Evolutionary conservation across 345 rosid genomes (phyloP).

Genomic region (Geranium rotundifolium): DNA sequence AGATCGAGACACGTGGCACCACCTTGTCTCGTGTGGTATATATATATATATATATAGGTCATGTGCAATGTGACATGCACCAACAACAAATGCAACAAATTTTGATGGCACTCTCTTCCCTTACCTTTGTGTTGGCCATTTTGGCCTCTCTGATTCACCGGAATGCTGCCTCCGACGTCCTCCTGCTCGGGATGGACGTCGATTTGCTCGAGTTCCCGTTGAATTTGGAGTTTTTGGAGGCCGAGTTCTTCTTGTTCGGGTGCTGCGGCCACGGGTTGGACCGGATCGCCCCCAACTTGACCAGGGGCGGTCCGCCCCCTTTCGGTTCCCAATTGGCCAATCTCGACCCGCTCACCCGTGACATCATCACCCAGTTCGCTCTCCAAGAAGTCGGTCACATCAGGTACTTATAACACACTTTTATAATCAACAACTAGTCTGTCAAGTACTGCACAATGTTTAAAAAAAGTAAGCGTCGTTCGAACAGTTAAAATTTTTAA

Average conservation of each 20-base stretch:
- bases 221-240: constrained; percentile 82
- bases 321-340: constrained; percentile 48
- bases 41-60: no score
- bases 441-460: no score
- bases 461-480: no score
- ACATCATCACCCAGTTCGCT: constrained; percentile 57
- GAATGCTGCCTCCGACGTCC: not conserved
- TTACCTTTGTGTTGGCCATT: not conserved
- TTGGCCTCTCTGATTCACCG: not conserved
- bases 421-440: no score
- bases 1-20: no score
- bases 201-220: constrained; percentile 70
- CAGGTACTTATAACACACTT: constrained; percentile 71
- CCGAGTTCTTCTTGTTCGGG: constrained; percentile 77
- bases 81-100: no score
- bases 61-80: no score
- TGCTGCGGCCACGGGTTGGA: constrained; percentile 75
- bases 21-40: no score
- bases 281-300: constrained; percentile 42
- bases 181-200: constrained; percentile 20
- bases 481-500: no score
- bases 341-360: constrained; percentile 42
- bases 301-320: constrained; percentile 68
- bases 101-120: constrained; percentile 11
- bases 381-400: constrained; percentile 89